phyloP scores from a whole-genome alignment of 2,329 filamentous ascomycete genomes.

The Chaetomiaceae sp. region DNA sequence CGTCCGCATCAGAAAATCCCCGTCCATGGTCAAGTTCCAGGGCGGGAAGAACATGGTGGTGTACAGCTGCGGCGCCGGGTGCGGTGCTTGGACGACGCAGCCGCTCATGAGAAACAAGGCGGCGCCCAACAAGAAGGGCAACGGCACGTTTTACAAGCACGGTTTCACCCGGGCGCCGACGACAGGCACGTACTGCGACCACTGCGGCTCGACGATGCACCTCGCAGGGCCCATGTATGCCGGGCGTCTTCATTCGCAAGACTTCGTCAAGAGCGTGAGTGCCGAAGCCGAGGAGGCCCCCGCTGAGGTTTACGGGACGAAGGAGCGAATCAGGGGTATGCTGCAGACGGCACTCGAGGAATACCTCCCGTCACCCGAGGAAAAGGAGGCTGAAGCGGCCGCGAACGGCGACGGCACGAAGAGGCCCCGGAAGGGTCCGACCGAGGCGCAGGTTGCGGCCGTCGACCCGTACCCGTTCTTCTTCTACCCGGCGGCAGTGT shows the following conservation, averaged over 20 bases:
- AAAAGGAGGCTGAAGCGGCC: slow-evolving; percentile 33
- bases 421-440: slow-evolving; percentile 12
- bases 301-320: slow-evolving; percentile 68
- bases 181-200: slow-evolving; percentile 61
- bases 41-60: slow-evolving; percentile 89
- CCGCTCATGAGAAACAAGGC: slow-evolving; percentile 64
- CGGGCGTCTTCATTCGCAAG: slow-evolving; percentile 76
- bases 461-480: slow-evolving; percentile 80
- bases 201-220: slow-evolving; percentile 84
- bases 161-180: slow-evolving; percentile 65
- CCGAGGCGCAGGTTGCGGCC: slow-evolving; percentile 50
- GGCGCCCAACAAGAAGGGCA: slow-evolving; percentile 63
- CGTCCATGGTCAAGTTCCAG: slow-evolving; percentile 81
- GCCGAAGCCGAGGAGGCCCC: slow-evolving; percentile 63
- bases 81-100: slow-evolving; percentile 86
- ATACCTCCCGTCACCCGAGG: slow-evolving; percentile 31
- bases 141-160: slow-evolving; percentile 69
- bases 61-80: slow-evolving; percentile 85
- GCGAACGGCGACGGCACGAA: slow-evolving; percentile 27
- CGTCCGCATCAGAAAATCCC: slow-evolving; percentile 71
- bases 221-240: slow-evolving; percentile 92
- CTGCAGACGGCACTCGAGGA: slow-evolving; percentile 83
- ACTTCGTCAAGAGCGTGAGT: slow-evolving; percentile 76
- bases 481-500: slow-evolving; percentile 67
- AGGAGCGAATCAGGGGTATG: slow-evolving; percentile 82